Evolutionary conservation across 495 filamentous ascomycete genomes (phyloP).

Genomic region (Daldinia concentrica): DNA sequence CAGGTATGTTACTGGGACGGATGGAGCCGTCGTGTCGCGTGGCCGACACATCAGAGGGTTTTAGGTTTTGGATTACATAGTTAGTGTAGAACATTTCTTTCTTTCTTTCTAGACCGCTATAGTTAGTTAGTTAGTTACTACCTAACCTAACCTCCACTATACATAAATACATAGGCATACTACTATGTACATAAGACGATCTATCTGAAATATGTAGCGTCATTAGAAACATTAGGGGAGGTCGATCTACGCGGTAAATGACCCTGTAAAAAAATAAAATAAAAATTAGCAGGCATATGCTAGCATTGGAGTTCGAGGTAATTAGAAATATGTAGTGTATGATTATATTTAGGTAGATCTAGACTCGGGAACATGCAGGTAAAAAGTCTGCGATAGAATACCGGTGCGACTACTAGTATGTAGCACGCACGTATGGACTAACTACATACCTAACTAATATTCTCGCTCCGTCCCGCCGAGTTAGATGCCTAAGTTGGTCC

Average conservation of each 20-base stretch:
- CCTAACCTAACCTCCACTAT: too few species aligned
- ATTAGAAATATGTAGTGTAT: conserved; percentile 2
- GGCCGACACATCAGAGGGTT: conserved; percentile 1
- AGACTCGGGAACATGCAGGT: conserved; percentile 34
- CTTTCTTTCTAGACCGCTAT: not conserved
- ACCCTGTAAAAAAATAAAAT: not conserved
- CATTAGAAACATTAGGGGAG: conserved; percentile 17
- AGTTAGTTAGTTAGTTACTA: too few species aligned
- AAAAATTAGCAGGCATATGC: conserved; percentile 5
- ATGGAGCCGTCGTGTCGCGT: conserved; percentile 29
- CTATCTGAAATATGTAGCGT: conserved; percentile 1
- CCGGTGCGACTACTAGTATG: conserved; percentile 18
- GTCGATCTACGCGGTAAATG: not conserved
- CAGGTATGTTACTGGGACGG: not conserved
- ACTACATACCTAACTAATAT: conserved; percentile 14
- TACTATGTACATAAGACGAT: conserved; percentile 11
- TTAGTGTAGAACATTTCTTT: not conserved
- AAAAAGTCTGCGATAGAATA: conserved; percentile 29
- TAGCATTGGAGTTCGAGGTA: not conserved
- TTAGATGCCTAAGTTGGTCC: not conserved
- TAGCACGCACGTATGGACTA: too few species aligned
- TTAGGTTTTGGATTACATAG: not conserved
- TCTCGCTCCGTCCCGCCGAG: conserved; percentile 22
- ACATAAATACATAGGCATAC: not conserved
- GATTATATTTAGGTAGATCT: conserved; percentile 24